Evolutionary conservation across 805 yeast genomes (phyloP).

Genomic region (Alloascoidea hylecoeti): DNA sequence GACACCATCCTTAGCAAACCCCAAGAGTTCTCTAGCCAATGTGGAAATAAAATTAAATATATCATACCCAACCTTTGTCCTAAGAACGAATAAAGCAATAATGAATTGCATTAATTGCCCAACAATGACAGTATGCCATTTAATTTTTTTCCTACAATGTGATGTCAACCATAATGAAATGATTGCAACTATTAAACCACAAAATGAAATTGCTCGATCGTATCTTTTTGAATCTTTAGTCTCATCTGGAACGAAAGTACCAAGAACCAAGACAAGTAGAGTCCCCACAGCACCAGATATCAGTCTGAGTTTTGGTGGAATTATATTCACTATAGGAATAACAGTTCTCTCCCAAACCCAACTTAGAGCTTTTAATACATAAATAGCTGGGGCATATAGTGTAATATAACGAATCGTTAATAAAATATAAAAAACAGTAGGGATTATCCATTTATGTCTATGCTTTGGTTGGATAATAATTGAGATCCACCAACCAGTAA

Average conservation of each 20-base stretch:
- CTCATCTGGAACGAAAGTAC: conserved; percentile 37
- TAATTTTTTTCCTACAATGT: conserved; percentile 26
- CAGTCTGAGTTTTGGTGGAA: conserved; percentile 29
- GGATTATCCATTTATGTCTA: conserved; percentile 41
- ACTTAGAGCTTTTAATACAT: conserved; percentile 14
- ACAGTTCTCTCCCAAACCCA: conserved; percentile 18
- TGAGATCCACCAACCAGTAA: conserved; percentile 45
- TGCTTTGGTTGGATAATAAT: conserved; percentile 34
- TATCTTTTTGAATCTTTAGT: conserved; percentile 27
- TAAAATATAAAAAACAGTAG: conserved; percentile 36
- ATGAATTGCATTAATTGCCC: conserved; percentile 48
- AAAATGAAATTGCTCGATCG: conserved; percentile 44
- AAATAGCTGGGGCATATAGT: conserved; percentile 28
- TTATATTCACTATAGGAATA: conserved; percentile 11
- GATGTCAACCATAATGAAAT: conserved; percentile 29
- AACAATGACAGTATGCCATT: conserved; percentile 45
- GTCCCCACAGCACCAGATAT: conserved; percentile 29
- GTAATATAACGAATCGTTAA: conserved; percentile 37
- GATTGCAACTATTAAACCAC: conserved; percentile 36
- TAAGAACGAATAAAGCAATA: conserved; percentile 42
- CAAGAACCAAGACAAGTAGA: conserved; percentile 32
- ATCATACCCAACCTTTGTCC: conserved; percentile 46
- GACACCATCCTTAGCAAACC: conserved; percentile 45
- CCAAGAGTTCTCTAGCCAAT: conserved; percentile 39
- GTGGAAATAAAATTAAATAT: conserved; percentile 44